Base-by-base conservation (phyloP, 306 rosid genomes). In the Benincasa hispida region DNA sequence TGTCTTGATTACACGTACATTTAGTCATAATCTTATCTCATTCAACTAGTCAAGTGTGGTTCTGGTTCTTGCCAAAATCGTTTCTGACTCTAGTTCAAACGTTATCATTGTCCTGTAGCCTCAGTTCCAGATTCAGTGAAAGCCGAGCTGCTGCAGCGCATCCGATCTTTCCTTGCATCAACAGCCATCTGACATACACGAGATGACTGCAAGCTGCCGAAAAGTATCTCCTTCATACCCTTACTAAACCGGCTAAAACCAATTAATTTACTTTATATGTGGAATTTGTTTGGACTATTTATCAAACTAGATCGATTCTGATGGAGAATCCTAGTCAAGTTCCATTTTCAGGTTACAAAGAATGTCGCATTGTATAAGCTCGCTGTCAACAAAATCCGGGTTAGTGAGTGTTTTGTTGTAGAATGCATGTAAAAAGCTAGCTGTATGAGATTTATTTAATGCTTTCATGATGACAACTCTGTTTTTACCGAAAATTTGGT, bases 131-230 rank as follows among this genome's bases (percentile, higher is more conserved):
- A 91, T 85, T 85, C 97, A 10, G 30, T 91, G 58, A 93, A 93
- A 82, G 92, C 98, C 0, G 98, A 93, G 83, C 87, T 93, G 55
- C 82, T 91, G 91, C 93, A 93, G 79, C 87, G 87, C 79, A 93
- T 93, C 78, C 91, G 82, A 54, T 28, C 91, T 1, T 89, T 89
- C 81, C 95, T 93, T 30, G 85, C 81, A 67, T 83, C 97, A 5
- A 88, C 92, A 32, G 84, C 96, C 55, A 85, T 87, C 56, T 91
- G 83, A 87, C 39, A 15, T 45, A 4, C 75, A 69, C 56, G 14
- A 42, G 18, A 45, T 3, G 24, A 25, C 15, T 47, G 24, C 24
- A 70, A 70, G 56, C 24, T 7, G 25, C 56, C 0, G 24, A 45
- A 15, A 47, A 68, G 57, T 47, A 45, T 24, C 56, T 15, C 15